Base-by-base conservation (phyloP, 495 filamentous ascomycete genomes). In the Penicillium subrubescens region DNA sequence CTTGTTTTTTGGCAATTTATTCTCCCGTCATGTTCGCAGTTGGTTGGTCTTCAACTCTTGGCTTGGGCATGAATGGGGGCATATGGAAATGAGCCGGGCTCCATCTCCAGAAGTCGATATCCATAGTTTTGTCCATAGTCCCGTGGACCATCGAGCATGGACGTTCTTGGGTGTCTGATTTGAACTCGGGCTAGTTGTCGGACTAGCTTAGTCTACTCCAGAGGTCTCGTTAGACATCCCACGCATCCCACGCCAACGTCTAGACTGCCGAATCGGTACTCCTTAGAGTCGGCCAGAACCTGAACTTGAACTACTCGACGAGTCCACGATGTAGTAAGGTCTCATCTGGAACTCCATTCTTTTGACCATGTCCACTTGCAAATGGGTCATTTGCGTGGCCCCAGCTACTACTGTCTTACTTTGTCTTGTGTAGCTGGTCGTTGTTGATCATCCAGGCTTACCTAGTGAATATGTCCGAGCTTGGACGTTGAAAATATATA, bases 11-110 rank as follows among this genome's bases (percentile, higher is more conserved):
- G 25, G 25, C 50, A 14, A 21, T 23, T 51, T 12, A n/a, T n/a
- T 52, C 19, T 48, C 44, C 19, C 10, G 21, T 48, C 21, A 48
- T 51, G 58, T 61, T 62, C 59, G 37, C 21, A 60, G 56, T 54
- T 53, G 63, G 56, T 54, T 53, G 39, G 59, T 12, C 43, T 23
- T 48, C 14, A 14, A 33, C 31, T 12, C 37, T 17, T 41, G 37
- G 35, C 10, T 5, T 41, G 37, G 35, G 7, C 35, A 37, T 19
- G 58, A 60, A 57, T 33, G 58, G 64, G 64, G 64, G 41, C 64
- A 29, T 17, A 35, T 43, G 48, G 48, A 69, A 67, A 67, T 67
- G 63, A 29, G 14, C 52, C n/a, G 58, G 62, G 34, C 51, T 67
- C 65, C 65, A 57, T 63, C 53, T 3, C 39, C 17, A 53, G n/a